Evolutionary conservation across 2,329 filamentous ascomycete genomes (phyloP).

Genomic region (Fusarium sp.): DNA sequence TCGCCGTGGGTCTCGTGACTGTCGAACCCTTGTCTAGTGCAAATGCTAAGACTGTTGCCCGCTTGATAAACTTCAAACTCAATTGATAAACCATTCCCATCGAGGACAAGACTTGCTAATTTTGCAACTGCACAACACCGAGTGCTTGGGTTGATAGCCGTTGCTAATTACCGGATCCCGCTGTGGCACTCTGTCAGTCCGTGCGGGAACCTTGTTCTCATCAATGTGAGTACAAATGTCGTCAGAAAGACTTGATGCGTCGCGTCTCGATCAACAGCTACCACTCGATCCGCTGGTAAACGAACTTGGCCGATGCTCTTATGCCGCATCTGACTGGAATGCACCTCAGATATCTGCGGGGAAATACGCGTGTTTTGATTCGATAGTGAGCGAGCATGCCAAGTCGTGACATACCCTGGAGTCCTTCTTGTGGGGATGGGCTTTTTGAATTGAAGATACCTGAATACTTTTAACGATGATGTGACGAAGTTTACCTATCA

Average conservation of each 20-base stretch:
- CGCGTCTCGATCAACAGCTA: neutral
- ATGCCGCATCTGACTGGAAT: neutral
- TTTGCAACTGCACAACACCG: neutral
- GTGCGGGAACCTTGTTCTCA: neutral
- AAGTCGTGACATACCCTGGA: neutral
- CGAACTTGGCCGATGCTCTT: neutral
- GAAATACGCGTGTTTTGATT: neutral
- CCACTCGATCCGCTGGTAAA: neutral
- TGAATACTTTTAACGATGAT: neutral
- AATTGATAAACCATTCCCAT: neutral
- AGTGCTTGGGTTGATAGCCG: neutral
- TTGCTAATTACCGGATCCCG: neutral
- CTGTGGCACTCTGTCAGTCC: neutral
- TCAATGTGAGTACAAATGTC: neutral
- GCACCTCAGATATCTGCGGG: neutral
- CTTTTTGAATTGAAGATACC: neutral
- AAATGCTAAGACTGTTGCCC: neutral
- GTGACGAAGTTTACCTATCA: accelerated
- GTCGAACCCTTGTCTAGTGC: neutral
- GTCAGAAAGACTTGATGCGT: neutral
- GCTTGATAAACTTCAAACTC: neutral
- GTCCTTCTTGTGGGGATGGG: neutral
- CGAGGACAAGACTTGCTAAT: neutral
- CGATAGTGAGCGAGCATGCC: neutral
- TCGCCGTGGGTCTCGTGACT: neutral